A percentile compares a stretch with the other conserved stretches of the same genome.
Conservation (phyloP, 2,329 filamentous ascomycete genomes). For the Harringtonia aguacate region DNA sequence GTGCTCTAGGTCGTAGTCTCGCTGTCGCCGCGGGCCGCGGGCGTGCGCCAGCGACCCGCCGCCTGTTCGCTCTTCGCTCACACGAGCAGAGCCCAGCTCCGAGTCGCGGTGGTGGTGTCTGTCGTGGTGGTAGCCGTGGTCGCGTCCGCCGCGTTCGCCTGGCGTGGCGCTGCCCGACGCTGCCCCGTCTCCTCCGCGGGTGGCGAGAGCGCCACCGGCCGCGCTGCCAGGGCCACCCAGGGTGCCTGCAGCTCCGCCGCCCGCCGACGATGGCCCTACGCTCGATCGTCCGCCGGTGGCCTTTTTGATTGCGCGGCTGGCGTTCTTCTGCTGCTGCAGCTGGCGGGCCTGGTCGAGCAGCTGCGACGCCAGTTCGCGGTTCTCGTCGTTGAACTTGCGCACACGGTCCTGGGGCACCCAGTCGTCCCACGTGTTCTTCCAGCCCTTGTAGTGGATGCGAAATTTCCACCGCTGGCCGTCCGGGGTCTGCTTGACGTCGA, state of each 20-base stretch:
- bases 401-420: conserved; percentile 93
- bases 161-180: conserved; percentile 7
- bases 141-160: conserved; percentile 4
- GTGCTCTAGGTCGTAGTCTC: conserved; percentile 76
- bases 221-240: too few species aligned
- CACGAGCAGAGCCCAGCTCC: conserved; percentile 54
- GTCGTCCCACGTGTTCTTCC: conserved; percentile 99
- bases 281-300: conserved; percentile 28
- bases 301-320: conserved; percentile 26
- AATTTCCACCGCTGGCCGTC: conserved; percentile 50
- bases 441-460: conserved; percentile 96
- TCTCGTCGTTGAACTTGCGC: conserved; percentile 89
- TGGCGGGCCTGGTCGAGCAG: conserved; percentile 58
- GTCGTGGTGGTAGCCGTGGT: not conserved
- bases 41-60: conserved; percentile 47
- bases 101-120: conserved; percentile 18
- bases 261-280: not conserved
- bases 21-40: conserved; percentile 60
- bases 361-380: conserved; percentile 75
- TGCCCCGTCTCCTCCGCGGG: conserved; percentile 24
- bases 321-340: conserved; percentile 40
- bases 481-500: conserved; percentile 57
- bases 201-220: not conserved
- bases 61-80: conserved; percentile 67
- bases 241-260: conserved; percentile 31